Evolutionary conservation across 257 asterid species (phyloP).

Genomic region (Linderniella brevidens): DNA sequence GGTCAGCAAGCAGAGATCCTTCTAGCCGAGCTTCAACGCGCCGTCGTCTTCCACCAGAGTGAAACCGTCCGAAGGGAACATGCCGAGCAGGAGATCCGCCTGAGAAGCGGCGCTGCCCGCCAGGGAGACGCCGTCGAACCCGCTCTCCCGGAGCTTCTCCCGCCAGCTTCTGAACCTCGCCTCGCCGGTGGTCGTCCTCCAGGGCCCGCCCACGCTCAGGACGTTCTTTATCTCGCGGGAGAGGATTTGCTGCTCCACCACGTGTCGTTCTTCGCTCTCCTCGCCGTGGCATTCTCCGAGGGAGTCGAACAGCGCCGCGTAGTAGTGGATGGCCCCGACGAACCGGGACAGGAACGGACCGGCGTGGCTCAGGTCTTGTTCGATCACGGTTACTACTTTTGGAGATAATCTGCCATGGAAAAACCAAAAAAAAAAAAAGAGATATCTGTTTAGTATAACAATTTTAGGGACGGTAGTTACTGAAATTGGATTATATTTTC

Average conservation of each 20-base stretch:
- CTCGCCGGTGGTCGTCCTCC: constrained; percentile 33
- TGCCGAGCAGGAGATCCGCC: constrained; percentile 76
- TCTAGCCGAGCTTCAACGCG: constrained; percentile 91
- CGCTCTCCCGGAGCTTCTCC: constrained; percentile 70
- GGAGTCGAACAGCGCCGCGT: constrained; percentile 82
- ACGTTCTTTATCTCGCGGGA: constrained; percentile 82
- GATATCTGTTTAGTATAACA: too few relatives aligned
- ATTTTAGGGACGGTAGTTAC: too few relatives aligned
- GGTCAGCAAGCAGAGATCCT: constrained; percentile 88
- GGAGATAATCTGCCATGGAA: constrained; percentile 50
- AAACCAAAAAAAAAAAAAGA: not conserved
- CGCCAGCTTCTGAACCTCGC: constrained; percentile 83
- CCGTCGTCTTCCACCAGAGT: constrained; percentile 88
- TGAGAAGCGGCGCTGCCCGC: constrained; percentile 90
- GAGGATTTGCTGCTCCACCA: constrained; percentile 74
- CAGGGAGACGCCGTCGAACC: constrained; percentile 63
- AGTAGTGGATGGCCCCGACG: constrained; percentile 94
- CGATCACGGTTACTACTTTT: constrained; percentile 86
- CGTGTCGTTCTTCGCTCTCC: constrained; percentile 87
- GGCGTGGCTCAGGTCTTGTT: constrained; percentile 95
- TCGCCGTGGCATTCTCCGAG: constrained; percentile 87
- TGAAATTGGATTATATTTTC: too few relatives aligned
- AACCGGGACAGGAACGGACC: constrained; percentile 81
- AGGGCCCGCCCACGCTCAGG: constrained; percentile 65
- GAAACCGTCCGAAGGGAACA: constrained; percentile 89